Evolutionary conservation across 768 basidiomycete species (phyloP), one percentile per base, ranked within the genome.

Genomic region (Candolleomyces eurysporus): DNA sequence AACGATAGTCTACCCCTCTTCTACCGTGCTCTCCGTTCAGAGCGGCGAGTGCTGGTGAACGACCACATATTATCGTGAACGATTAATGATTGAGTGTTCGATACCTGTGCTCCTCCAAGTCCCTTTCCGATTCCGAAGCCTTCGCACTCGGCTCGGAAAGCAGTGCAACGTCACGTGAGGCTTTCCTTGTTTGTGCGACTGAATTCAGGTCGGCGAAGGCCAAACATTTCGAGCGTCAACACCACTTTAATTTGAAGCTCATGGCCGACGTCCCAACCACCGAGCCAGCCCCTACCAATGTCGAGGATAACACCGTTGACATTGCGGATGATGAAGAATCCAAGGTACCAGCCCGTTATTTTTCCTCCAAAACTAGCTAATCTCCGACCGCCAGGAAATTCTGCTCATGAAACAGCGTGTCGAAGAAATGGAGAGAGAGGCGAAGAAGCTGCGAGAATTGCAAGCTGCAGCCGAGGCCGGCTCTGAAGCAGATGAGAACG

Each of bases 391-490:
- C n/a, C 69, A 92, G 89, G 93, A 95, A 82, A 90, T 95, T 59
- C 78, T 86, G 70, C 83, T 91, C 67, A 95, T 95, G 93, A 94
- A 94, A 75, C 90, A 92, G 66, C 81, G 93, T 60, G 93, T 95
- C 7, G 91, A 89, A 67, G 94, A 96, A 76, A 96, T 96, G 93
- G 93, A 96, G 73, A 79, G 85, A 57, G 94, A 95, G 73, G 94
- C 94, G 2, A 88, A 85, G 75, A 94, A 94, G 71, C 76, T 96
- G 65, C 82, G 92, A 55, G 91, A 95, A 71, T 82, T 96, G 55
- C 92, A 94, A 67, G 91, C 91, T 46, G 88, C 88, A 26, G 89
- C 85, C 61, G 86, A 87, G 67, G 84, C 82, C 64, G 76, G 78
- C 66, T 73, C 74, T 64, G 75, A 71, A 39, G 82, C 81, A 46